A percentile compares a stretch with the other conserved stretches of the same genome.
These are phyloP conservation scores for Scheffersomyces parashehatae DNA, from an alignment of 1,139 yeast species.

Conservation along the genomic window DNA sequence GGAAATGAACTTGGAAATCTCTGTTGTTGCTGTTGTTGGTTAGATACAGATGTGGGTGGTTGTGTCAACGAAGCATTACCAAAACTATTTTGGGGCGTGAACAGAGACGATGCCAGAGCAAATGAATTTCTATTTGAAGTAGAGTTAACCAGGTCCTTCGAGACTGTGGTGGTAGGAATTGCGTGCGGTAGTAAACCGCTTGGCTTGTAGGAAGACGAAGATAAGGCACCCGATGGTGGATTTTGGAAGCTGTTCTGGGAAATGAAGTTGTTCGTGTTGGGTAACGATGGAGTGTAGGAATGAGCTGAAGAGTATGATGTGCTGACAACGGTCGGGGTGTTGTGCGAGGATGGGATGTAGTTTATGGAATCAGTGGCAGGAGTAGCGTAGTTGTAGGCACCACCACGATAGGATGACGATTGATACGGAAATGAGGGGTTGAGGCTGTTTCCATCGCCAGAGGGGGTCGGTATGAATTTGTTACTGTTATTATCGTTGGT, in stretches of 20 bases:
- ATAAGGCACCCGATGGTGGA: not conserved
- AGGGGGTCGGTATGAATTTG: not conserved
- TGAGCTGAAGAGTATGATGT: slow-evolving; percentile 47
- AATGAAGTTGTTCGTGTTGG: slow-evolving; percentile 12
- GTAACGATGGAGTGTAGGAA: slow-evolving; percentile 37
- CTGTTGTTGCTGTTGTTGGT: slow-evolving; percentile 4
- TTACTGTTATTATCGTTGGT: not conserved
- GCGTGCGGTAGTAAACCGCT: slow-evolving; percentile 29
- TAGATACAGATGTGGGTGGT: slow-evolving; percentile 25
- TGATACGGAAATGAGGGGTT: not conserved
- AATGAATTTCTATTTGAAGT: slow-evolving; percentile 6
- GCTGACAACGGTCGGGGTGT: slow-evolving; percentile 56
- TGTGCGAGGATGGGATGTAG: slow-evolving; percentile 49
- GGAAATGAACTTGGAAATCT: slow-evolving; percentile 10
- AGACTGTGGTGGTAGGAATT: slow-evolving; percentile 49
- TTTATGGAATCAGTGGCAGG: slow-evolving; percentile 28
- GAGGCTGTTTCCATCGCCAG: no score
- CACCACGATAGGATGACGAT: not conserved
- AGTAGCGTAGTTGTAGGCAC: not conserved
- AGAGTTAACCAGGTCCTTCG: slow-evolving; percentile 46
- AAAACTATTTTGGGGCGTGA: slow-evolving; percentile 1
- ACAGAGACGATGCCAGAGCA: not conserved
- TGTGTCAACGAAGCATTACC: slow-evolving; percentile 7
- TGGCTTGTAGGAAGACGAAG: slow-evolving; percentile 12
- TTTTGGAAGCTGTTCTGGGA: slow-evolving; percentile 8